Percentiles rank a stretch among this genome's conserved stretches.
Evolutionary conservation across 176 grass and related monocot genomes (phyloP).

Genomic region (Canna indica): DNA sequence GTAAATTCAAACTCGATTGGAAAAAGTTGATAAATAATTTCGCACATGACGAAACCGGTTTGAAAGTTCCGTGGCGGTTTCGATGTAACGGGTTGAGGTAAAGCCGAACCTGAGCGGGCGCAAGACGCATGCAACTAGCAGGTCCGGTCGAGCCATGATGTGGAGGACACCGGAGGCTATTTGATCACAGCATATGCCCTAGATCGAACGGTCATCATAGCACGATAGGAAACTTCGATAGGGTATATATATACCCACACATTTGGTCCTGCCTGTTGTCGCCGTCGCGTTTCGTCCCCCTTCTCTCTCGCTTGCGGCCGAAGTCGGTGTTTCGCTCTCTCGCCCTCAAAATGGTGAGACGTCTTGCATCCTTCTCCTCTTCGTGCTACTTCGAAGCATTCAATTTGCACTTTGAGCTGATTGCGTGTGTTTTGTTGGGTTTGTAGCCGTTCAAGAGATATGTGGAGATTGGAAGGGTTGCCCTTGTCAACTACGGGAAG

Average conservation of each 20-base stretch:
- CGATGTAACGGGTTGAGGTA: no score
- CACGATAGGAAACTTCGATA: constrained; percentile 2
- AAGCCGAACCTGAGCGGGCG: no score
- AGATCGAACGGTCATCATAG: constrained; percentile 28
- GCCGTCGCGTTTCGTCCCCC: constrained; percentile 10
- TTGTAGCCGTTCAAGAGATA: constrained; percentile 19
- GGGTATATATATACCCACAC: no score
- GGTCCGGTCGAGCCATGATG: neutral
- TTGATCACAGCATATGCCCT: neutral
- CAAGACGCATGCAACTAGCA: neutral
- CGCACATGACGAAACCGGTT: no score
- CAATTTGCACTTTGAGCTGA: neutral
- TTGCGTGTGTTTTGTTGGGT: neutral
- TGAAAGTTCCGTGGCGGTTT: no score
- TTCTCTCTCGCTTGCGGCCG: neutral
- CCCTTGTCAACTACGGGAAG: constrained; percentile 16
- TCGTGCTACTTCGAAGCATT: neutral
- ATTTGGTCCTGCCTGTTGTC: neutral
- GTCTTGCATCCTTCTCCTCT: neutral
- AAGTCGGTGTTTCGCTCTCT: neutral
- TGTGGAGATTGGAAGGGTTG: constrained; percentile 19
- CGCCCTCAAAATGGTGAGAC: neutral
- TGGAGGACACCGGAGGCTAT: neutral
- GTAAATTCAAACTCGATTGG: no score
- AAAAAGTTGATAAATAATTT: no score